A percentile compares a stretch with the other conserved stretches of the same genome.
Conservation (phyloP, 164 flowering plant genomes). For the Stephania yunnanensis region DNA sequence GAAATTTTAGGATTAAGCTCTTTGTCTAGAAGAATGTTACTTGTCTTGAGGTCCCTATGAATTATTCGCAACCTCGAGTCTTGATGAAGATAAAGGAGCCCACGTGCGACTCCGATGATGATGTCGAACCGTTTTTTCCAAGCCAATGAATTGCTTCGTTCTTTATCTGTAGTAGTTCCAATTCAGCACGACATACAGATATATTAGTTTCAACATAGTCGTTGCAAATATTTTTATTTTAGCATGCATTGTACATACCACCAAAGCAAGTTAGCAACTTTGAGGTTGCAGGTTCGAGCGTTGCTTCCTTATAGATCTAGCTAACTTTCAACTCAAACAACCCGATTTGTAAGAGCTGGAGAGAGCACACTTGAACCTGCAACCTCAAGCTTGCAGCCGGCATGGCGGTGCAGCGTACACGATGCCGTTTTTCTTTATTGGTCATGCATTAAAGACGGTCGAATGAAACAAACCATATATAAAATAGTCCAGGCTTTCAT, state of each 20-base stretch:
- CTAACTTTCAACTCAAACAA: too few species aligned
- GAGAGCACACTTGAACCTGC: too few species aligned
- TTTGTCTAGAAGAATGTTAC: constrained; percentile 16
- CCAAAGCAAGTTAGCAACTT: too few species aligned
- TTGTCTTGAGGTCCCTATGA: constrained; percentile 17
- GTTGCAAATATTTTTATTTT: background rate
- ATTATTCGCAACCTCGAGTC: constrained; percentile 18
- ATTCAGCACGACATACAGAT: background rate
- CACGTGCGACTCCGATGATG: constrained; percentile 19
- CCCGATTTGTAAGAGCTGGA: too few species aligned
- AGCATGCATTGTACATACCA: too few species aligned
- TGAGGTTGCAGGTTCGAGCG: too few species aligned
- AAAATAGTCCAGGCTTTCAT: constrained; percentile 21
- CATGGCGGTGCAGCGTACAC: too few species aligned
- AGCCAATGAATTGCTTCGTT: background rate
- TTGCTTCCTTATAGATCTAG: too few species aligned
- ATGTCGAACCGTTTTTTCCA: constrained; percentile 16
- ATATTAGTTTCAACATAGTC: too few species aligned
- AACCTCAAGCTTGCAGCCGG: too few species aligned
- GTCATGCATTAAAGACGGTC: background rate
- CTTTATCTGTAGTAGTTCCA: background rate
- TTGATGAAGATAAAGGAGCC: constrained; percentile 23
- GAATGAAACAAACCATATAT: constrained; percentile 15
- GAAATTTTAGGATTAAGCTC: constrained; percentile 23
- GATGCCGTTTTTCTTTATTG: too few species aligned